These are phyloP conservation scores for Nicotiana rustica DNA, from an alignment of 305 asterid species.

Conservation along the genomic window DNA sequence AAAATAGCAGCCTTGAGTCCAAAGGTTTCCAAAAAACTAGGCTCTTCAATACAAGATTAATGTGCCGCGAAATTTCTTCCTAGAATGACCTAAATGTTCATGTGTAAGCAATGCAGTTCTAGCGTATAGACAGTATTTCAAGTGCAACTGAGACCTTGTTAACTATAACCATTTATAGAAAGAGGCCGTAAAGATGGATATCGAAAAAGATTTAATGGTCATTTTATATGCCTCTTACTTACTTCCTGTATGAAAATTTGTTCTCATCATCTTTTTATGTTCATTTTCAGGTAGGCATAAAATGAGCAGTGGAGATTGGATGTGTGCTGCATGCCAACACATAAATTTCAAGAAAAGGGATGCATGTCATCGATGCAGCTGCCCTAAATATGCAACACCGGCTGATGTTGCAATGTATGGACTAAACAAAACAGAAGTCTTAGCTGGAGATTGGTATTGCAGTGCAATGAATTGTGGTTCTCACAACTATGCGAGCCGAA, in stretches of 20 bases:
- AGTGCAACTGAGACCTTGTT: not conserved
- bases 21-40: not conserved
- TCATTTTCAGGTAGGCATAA: too few species aligned
- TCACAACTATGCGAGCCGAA: conserved; percentile 86
- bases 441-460: conserved; percentile 95
- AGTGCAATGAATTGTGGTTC: conserved; percentile 67
- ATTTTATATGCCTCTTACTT: not conserved
- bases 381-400: conserved; percentile 65
- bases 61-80: not conserved
- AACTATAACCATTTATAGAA: not conserved
- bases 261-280: too few species aligned
- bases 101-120: not conserved
- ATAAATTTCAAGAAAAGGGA: too few species aligned
- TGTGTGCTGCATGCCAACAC: too few species aligned
- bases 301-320: too few species aligned
- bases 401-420: conserved; percentile 59
- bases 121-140: not conserved
- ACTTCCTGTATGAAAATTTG: too few species aligned
- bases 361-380: conserved; percentile 73
- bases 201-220: not conserved
- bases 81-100: not conserved
- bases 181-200: not conserved
- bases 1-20: not conserved
- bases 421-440: conserved; percentile 48
- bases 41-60: not conserved